Percentiles rank a stretch among this genome's conserved stretches.
Evolutionary conservation across 2,329 filamentous ascomycete genomes (phyloP).

Genomic region (Fusarium zealandicum): DNA sequence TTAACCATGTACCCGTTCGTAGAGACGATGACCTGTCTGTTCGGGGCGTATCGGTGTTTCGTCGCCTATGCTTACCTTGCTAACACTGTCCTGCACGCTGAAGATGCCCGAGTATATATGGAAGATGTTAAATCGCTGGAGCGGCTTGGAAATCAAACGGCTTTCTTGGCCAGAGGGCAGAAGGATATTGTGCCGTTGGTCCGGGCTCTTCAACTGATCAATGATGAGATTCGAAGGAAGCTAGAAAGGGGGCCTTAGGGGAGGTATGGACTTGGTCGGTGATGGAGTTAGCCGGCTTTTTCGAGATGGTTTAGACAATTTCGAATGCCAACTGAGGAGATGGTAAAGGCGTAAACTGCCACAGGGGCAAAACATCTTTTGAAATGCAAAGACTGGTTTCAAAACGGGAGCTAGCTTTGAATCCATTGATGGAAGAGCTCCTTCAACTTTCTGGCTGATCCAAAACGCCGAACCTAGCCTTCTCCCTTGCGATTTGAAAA

Average conservation of each 20-base stretch:
- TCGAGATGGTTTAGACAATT: no score
- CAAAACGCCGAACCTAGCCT: conserved; percentile 11
- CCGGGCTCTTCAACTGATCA: conserved; percentile 38
- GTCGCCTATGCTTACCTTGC: conserved; percentile 41
- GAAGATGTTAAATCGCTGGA: conserved; percentile 36
- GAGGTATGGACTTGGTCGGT: not conserved
- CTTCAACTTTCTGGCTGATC: not conserved
- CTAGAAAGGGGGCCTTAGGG: not conserved
- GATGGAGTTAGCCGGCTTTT: no score
- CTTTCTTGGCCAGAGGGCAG: conserved; percentile 30
- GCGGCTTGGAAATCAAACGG: conserved; percentile 23
- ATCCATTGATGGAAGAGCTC: no score
- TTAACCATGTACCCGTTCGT: conserved; percentile 35
- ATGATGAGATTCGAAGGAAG: conserved; percentile 35
- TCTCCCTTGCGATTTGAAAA: conserved; percentile 14
- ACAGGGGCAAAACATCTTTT: no score
- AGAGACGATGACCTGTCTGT: conserved; percentile 34
- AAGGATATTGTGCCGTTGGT: conserved; percentile 40
- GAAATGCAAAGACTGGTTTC: no score
- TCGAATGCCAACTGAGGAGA: no score
- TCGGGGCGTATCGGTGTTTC: conserved; percentile 42
- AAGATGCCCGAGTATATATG: conserved; percentile 20
- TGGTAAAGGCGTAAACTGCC: no score
- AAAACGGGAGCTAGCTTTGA: no score
- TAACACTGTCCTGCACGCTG: conserved; percentile 32